A percentile compares a stretch with the other conserved stretches of the same genome.
These are phyloP conservation scores for Monascus ruber DNA, from an alignment of 2,329 filamentous ascomycete species.

Conservation along the genomic window DNA sequence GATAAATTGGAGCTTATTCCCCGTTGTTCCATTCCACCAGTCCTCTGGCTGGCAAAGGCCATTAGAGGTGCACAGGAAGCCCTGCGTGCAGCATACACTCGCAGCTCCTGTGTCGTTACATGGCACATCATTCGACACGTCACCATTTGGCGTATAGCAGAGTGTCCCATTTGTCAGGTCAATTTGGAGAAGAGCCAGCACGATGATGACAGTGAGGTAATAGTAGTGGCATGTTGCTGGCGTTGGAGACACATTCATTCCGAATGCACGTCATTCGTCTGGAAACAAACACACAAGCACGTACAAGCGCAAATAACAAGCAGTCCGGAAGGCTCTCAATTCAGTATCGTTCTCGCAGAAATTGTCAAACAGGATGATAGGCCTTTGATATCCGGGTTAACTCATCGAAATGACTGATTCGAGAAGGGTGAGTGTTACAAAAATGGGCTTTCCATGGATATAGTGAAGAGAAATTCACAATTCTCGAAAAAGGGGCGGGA, in stretches of 20 bases:
- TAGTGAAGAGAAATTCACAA: too few relatives aligned
- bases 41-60: conserved; percentile 1
- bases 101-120: conserved; percentile 1
- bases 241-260: background rate
- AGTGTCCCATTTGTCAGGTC: background rate
- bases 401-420: too few relatives aligned
- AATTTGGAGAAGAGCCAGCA: background rate
- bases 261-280: too few relatives aligned
- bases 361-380: too few relatives aligned
- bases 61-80: conserved; percentile 2
- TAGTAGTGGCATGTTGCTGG: background rate
- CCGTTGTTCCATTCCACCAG: conserved; percentile 1
- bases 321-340: too few relatives aligned
- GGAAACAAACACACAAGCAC: too few relatives aligned
- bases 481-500: too few relatives aligned
- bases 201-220: background rate
- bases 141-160: conserved; percentile 2
- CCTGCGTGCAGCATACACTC: conserved; percentile 3
- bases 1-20: conserved; percentile 2
- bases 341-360: too few relatives aligned
- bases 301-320: too few relatives aligned
- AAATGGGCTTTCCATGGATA: too few relatives aligned
- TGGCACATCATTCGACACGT: conserved; percentile 1
- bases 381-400: too few relatives aligned
- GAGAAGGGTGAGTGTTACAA: too few relatives aligned